Percentiles rank a stretch among this genome's conserved stretches.
These are phyloP conservation scores for Sarocladiaceae sp. DNA, from an alignment of 2,329 filamentous ascomycete genomes.

Conservation along the genomic window DNA sequence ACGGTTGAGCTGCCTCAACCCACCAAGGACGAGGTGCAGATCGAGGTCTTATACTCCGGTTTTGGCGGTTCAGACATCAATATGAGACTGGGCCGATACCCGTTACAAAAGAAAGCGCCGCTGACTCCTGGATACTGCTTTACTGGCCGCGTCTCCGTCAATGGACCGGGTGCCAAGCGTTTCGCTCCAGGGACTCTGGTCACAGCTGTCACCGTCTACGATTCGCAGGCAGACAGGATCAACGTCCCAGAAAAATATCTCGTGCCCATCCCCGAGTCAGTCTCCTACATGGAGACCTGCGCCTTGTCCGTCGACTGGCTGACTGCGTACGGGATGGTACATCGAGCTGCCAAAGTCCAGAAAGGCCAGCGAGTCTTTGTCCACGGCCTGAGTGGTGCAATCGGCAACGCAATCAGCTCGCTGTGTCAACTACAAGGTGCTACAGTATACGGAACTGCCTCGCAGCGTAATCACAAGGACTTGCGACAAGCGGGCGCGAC, in stretches of 20 bases:
- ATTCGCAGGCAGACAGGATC: constrained; percentile 36
- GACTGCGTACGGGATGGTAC: constrained; percentile 32
- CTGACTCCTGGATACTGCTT: constrained; percentile 44
- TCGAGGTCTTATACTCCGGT: constrained; percentile 39
- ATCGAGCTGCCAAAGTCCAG: constrained; percentile 30
- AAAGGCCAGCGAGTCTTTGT: constrained; percentile 41
- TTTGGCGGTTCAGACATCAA: constrained; percentile 42
- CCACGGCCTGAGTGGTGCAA: constrained; percentile 43
- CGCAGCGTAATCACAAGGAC: constrained; percentile 35
- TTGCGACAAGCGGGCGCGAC: constrained; percentile 31
- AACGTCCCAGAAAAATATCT: constrained; percentile 42
- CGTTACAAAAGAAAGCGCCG: constrained; percentile 36
- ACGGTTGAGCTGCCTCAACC: constrained; percentile 30
- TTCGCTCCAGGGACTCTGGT: constrained; percentile 29
- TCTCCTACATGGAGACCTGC: constrained; percentile 34
- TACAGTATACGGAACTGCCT: constrained; percentile 42
- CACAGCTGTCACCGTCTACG: constrained; percentile 30
- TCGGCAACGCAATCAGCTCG: constrained; percentile 36
- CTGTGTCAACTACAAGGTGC: constrained; percentile 38
- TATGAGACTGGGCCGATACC: constrained; percentile 43
- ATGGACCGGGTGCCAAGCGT: constrained; percentile 27
- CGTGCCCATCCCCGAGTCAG: constrained; percentile 31
- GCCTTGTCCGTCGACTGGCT: constrained; percentile 40
- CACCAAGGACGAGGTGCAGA: constrained; percentile 35
- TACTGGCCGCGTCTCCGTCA: constrained; percentile 33